Evolutionary conservation across 768 basidiomycete species (phyloP).

Genomic region (Podaxis sp.): DNA sequence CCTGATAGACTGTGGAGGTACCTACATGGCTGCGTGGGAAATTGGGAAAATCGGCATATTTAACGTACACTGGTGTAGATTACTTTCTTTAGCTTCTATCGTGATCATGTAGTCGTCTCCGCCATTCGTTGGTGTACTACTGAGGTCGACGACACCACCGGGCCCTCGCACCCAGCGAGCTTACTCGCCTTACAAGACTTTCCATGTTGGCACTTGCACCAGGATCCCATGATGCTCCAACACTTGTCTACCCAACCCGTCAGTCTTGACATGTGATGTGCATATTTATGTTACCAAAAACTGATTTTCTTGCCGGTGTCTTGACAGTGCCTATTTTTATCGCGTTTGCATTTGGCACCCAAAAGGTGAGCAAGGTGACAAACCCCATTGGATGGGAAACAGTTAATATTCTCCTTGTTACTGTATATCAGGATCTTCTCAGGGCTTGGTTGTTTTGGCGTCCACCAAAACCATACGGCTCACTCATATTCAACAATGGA

Average conservation of each 20-base stretch:
- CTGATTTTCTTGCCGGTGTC: not conserved
- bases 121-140: too few species aligned
- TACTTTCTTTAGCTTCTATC: too few species aligned
- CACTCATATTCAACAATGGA: not conserved
- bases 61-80: too few species aligned
- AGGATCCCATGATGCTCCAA: not conserved
- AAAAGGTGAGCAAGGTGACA: conserved; percentile 3
- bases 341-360: conserved; percentile 11
- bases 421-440: not conserved
- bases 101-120: too few species aligned
- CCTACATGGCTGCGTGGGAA: too few species aligned
- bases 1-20: too few species aligned
- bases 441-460: conserved; percentile 10
- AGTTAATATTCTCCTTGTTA: too few species aligned
- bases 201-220: not conserved
- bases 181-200: not conserved
- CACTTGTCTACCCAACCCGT: conserved; percentile 1
- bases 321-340: conserved; percentile 12
- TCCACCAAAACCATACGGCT: not conserved
- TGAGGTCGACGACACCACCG: too few species aligned
- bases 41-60: too few species aligned
- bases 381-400: not conserved
- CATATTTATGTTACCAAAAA: not conserved
- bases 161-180: too few species aligned
- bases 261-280: not conserved